Base-by-base conservation (phyloP, 2,329 filamentous ascomycete species). In the Conoideocrella luteorostrata region DNA sequence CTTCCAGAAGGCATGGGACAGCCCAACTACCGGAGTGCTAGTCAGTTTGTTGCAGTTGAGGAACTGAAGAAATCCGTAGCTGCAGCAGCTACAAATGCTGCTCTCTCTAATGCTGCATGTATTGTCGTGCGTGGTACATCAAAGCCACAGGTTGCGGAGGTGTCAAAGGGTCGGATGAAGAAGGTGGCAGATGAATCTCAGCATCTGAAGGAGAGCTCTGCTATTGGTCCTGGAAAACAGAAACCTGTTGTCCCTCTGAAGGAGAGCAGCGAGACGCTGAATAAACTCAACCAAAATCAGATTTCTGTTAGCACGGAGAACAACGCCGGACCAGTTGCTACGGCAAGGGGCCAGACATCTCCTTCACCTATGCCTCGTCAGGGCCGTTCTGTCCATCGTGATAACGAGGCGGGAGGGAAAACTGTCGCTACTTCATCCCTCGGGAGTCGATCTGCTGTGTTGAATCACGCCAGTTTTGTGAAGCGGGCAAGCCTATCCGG, bases 11-110 rank as follows among this genome's bases (percentile, higher is more conserved):
- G 3, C 3, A 40, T 41, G 23, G 33, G 34, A 3, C 29, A 32
- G 18, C 20, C 39, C 10, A 35, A 35, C n/a, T 28, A 34, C 15
- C 24, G 32, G 17, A 18, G 20, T 10, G 11, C n/a, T n/a, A 33
- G 33, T 24, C 39, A 34, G n/a, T 15, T 26, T 4, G 28, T 20
- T 20, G 45, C 49, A 4, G 44, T 53, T 7, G 36, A 56, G n/a
- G 55, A 56, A 15, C 45, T 63, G 24, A 53, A 56, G 9, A 53
- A 56, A 40, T 62, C 62, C 9, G 51, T 54, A 5, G 51, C 53
- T 10, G 57, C 55, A 3, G 59, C 55, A 2, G 53, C 48, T 4
- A 36, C 41, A 3, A 43, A 26, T 24, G 35, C n/a, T n/a, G n/a
- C n/a, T n/a, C n/a, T n/a, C n/a, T 4, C 23, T 7, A 39, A 32